Evolutionary conservation across 495 filamentous ascomycete species (phyloP), one percentile per base, ranked within the genome.

Genomic region (Penicillium angulare): DNA sequence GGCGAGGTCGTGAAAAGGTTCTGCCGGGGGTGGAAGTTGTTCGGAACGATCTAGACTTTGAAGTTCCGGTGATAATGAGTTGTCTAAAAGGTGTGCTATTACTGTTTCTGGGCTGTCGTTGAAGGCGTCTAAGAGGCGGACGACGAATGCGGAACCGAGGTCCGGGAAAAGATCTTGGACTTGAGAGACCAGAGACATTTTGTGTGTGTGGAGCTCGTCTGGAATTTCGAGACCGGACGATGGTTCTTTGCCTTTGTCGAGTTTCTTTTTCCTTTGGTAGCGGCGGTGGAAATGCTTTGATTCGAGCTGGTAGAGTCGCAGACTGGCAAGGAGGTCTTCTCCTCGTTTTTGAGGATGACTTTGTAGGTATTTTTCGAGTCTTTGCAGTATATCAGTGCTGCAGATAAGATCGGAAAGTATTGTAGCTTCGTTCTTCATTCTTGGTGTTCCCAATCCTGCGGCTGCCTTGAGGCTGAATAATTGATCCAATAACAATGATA

Each of bases 161-260:
- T 92, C 82, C 0, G 93, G 90, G 67, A 98, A 97, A 20, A 98
- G 75, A 59, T 98, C 93, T 61, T 96, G 90, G 31, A 98, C 76
- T 68, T 92, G 88, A 6, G 84, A 86, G 41, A 97, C 81, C 22
- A 92, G 80, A 59, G 83, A 90, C 82, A 92, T 85, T 22, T 79
- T 84, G 70, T 96, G 89, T 35, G 89, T 70, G 61, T 90, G 89
- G 10, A 92, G 71, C 15, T 86, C 78, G 8, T 75, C 75, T 31
- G 71, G 47, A 18, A 68, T 51, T 49, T 65, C 36, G 16, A 57
- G 71, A 46, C 71, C 69, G 31, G 77, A 63, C 32, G 78, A 77
- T 7, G 61, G 62, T 6, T 66, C 76, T 69, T 93, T 93, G 22
- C 89, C 89, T 65, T 96, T 97, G 53, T 79, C 69, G 10, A 69